Evolutionary conservation across 192 early-diverging fungal species (phyloP), one percentile per base, ranked within the genome.

Genomic region (Coemansia guatemalensis): DNA sequence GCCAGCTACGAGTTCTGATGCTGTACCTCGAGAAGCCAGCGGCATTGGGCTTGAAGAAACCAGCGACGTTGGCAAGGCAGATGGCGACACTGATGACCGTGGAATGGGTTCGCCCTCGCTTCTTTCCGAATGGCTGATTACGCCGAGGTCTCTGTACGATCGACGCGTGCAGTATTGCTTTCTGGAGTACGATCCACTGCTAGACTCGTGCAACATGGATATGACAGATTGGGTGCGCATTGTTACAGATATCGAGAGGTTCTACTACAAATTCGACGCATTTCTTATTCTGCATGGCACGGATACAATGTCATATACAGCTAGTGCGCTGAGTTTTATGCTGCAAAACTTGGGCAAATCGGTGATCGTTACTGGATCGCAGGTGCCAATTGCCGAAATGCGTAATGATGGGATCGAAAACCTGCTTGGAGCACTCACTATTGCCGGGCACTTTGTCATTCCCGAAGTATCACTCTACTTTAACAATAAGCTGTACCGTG

Each of bases 331-430:
- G 52, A 93, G 90, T 62, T 99, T 99, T 72, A 91, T 99, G 89
- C 82, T 99, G 39, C 95, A 99, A 69, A 90, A 95, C 64, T 83
- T 99, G 30, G 97, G 97, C 24, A 99, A 99, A 71, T 91, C 96
- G 18, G 95, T 99, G 27, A 97, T 99, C 65, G 73, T 99, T 58
- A 99, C 94, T 4, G 97, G 97, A 9, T 97, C 95, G 20, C 97
- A 99, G 75, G 93, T 99, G 6, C 97, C 97, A 0, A 84, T 99
- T 44, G 92, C 95, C 18, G 97, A 99, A 74, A 89, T 99, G 29
- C 87, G 97, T 49, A 99, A 96, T 78, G 97, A 99, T 74, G 97
- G 94, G 0, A 88, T 97, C 11, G 97, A 99, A 56, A 99, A 99
- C 74, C 83, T 99, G 21, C 74, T 99, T 2, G 94, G 95, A 1